These are phyloP conservation scores for Tricladium varicosporioides DNA, from an alignment of 2,329 filamentous ascomycete species.

Conservation along the genomic window DNA sequence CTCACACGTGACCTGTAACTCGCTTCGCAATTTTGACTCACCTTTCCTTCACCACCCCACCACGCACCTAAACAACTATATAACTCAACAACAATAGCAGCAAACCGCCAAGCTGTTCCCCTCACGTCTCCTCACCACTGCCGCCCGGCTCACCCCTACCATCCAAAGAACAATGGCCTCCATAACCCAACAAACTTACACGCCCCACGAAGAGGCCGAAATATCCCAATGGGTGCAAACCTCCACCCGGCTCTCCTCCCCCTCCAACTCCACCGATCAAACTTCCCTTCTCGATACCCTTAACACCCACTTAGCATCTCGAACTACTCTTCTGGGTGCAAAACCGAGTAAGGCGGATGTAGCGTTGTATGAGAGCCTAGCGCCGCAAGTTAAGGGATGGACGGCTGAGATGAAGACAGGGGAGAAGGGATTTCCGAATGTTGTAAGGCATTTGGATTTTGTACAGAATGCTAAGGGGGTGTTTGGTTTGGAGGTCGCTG, in stretches of 20 bases:
- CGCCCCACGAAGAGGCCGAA: conserved; percentile 77
- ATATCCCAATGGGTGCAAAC: conserved; percentile 87
- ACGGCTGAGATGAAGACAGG: conserved; percentile 83
- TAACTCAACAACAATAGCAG: no score
- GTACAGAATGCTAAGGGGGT: conserved; percentile 74
- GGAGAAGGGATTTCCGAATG: conserved; percentile 83
- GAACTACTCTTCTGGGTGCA: conserved; percentile 82
- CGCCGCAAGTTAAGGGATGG: conserved; percentile 77
- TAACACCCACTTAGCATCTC: conserved; percentile 83
- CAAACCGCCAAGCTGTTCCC: conserved; percentile 32
- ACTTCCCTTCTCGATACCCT: conserved; percentile 71
- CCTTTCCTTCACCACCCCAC: not conserved
- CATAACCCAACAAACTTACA: conserved; percentile 69
- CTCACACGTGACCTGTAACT: not conserved
- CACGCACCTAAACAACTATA: conserved; percentile 1
- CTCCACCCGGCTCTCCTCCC: conserved; percentile 64
- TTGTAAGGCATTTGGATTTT: conserved; percentile 90
- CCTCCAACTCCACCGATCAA: conserved; percentile 51
- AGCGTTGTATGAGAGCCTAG: conserved; percentile 76
- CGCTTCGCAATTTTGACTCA: not conserved
- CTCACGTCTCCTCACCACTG: conserved; percentile 27
- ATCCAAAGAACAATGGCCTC: conserved; percentile 60
- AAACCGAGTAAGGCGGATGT: conserved; percentile 89
- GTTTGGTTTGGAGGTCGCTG: conserved; percentile 66
- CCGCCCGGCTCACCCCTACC: conserved; percentile 35